A percentile compares a stretch with the other conserved stretches of the same genome.
These are phyloP conservation scores for Erigeron canadensis DNA, from an alignment of 129 eudicot genomes.

Conservation along the genomic window DNA sequence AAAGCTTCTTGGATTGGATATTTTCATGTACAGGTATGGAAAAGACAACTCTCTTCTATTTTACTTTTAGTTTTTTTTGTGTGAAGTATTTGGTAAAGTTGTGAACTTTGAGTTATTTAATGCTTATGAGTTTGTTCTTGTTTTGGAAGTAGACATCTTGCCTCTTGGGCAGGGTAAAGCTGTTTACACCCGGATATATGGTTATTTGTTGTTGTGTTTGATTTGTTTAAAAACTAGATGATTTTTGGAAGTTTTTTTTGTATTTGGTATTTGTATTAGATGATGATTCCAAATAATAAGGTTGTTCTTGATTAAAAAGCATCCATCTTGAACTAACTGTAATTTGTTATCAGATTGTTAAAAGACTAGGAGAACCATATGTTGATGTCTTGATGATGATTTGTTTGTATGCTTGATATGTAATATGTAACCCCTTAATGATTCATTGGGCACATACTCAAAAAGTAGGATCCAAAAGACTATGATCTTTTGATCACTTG, in stretches of 20 bases:
- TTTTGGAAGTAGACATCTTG: background rate
- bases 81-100: background rate
- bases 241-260: constrained; percentile 3
- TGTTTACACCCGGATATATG: background rate
- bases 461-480: background rate
- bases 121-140: background rate
- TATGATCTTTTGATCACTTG: background rate
- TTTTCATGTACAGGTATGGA: constrained; percentile 80
- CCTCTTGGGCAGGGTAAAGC: background rate
- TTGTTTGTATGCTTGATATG: too few species aligned
- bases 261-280: background rate
- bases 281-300: background rate
- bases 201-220: constrained; percentile 8
- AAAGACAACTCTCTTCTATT: background rate
- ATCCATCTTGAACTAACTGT: constrained; percentile 16
- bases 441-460: background rate
- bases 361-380: background rate
- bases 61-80: background rate
- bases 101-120: background rate
- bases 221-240: constrained; percentile 20
- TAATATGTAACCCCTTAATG: background rate
- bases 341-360: background rate
- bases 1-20: constrained; percentile 79
- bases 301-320: background rate
- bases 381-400: too few species aligned